Percentiles rank a stretch among this genome's conserved stretches.
Conservation (phyloP, 2,329 filamentous ascomycete species). For the Exophiala sp. region DNA sequence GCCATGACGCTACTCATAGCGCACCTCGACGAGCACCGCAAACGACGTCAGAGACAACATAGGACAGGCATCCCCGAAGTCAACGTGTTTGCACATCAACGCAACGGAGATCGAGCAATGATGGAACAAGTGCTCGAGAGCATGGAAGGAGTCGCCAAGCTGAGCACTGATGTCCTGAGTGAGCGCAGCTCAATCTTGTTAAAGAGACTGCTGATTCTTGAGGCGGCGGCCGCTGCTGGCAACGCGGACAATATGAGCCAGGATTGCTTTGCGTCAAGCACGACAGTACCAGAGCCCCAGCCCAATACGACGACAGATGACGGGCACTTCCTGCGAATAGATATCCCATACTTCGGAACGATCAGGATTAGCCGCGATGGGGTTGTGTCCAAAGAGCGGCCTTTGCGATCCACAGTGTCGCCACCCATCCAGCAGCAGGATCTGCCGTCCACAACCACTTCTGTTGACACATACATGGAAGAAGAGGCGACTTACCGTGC, state of each 20-base stretch:
- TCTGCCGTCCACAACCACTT: neutral
- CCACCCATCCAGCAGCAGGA: too few relatives aligned
- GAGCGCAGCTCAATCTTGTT: conserved; percentile 33
- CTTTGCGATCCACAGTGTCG: too few relatives aligned
- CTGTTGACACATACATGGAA: too few relatives aligned
- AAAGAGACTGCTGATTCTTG: conserved; percentile 38
- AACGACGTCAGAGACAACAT: conserved; percentile 3
- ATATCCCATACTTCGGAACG: conserved; percentile 45
- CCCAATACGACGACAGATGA: neutral
- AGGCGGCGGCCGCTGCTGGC: conserved; percentile 33
- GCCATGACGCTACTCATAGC: conserved; percentile 29
- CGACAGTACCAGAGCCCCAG: conserved; percentile 22
- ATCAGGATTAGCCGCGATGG: conserved; percentile 35
- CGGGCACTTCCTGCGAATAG: conserved; percentile 34
- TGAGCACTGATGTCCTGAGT: conserved; percentile 34
- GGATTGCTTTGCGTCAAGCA: conserved; percentile 15
- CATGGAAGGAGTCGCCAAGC: conserved; percentile 33
- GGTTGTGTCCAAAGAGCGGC: too few relatives aligned
- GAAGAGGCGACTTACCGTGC: too few relatives aligned
- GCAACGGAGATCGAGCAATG: conserved; percentile 39
- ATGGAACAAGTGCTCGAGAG: conserved; percentile 38
- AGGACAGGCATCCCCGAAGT: too few relatives aligned
- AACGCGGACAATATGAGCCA: conserved; percentile 30
- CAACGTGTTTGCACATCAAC: conserved; percentile 39
- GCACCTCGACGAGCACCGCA: conserved; percentile 28